phyloP scores from a whole-genome alignment of 129 eudicot genomes.

The Deinandra increscens region DNA sequence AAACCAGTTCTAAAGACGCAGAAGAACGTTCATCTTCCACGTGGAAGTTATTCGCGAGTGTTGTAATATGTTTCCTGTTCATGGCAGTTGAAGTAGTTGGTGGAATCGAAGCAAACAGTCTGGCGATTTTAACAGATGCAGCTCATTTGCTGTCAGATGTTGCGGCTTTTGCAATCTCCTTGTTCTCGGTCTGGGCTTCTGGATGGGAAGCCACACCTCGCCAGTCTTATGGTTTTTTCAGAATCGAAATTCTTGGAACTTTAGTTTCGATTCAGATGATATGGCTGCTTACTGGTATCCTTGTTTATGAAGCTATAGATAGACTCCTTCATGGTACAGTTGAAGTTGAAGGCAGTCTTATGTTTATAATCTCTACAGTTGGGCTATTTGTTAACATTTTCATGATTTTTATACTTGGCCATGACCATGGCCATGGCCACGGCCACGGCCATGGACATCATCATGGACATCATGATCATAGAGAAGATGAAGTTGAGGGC shows the following conservation, averaged over 20 bases:
- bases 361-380: conserved; percentile 46
- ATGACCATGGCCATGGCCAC: conserved; percentile 50
- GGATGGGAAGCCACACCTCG: conserved; percentile 67
- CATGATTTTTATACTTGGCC: conserved; percentile 52
- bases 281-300: conserved; percentile 54
- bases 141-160: conserved; percentile 60
- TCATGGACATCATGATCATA: conserved; percentile 25
- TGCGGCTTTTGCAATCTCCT: conserved; percentile 55
- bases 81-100: conserved; percentile 51
- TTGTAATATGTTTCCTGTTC: conserved; percentile 42
- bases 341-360: conserved; percentile 47
- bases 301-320: conserved; percentile 49
- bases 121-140: conserved; percentile 54
- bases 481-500: background rate
- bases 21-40: conserved; percentile 45
- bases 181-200: conserved; percentile 58
- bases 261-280: conserved; percentile 53
- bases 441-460: conserved; percentile 38
- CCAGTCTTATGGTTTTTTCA: conserved; percentile 52
- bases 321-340: conserved; percentile 37
- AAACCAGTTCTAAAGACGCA: conserved; percentile 34
- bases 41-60: conserved; percentile 38
- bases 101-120: conserved; percentile 56
- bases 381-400: conserved; percentile 41
- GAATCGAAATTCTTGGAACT: conserved; percentile 57